A percentile compares a stretch with the other conserved stretches of the same genome.
These are phyloP conservation scores for Leavenworthia alabamica DNA, from an alignment of 345 rosid species.

Conservation along the genomic window DNA sequence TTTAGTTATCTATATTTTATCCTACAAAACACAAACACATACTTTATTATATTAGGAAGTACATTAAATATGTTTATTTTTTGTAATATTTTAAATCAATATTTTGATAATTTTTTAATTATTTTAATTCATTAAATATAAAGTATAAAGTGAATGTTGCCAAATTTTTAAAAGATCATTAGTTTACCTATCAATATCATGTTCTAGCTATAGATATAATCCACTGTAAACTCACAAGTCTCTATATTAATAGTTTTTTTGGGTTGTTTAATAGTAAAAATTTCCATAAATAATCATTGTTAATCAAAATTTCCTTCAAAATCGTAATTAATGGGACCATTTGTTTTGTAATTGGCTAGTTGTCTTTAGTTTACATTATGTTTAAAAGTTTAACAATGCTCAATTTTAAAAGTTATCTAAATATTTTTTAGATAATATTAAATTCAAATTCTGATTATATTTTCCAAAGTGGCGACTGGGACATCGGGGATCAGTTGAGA, in stretches of 20 bases:
- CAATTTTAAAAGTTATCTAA: too few relatives aligned
- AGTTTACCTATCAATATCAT: not conserved
- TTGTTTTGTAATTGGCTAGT: not conserved
- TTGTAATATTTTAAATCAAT: not conserved
- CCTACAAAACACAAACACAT: not conserved
- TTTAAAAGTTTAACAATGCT: too few relatives aligned
- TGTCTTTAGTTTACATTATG: too few relatives aligned
- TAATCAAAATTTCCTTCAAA: too few relatives aligned
- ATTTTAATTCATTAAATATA: not conserved
- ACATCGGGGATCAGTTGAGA: not conserved
- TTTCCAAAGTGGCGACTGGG: not conserved
- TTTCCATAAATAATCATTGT: not conserved
- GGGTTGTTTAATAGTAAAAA: not conserved
- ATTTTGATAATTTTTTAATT: not conserved
- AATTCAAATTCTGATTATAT: too few relatives aligned
- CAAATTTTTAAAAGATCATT: not conserved
- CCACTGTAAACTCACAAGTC: not conserved
- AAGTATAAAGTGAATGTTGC: not conserved
- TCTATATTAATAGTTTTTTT: not conserved
- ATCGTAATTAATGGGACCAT: too few relatives aligned
- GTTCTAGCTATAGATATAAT: not conserved
- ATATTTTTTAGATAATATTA: too few relatives aligned
- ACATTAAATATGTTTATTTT: not conserved
- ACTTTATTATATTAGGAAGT: not conserved
- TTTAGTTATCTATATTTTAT: not conserved